Conservation (phyloP, 2,329 filamentous ascomycete species). For the Colletotrichum phormii region DNA sequence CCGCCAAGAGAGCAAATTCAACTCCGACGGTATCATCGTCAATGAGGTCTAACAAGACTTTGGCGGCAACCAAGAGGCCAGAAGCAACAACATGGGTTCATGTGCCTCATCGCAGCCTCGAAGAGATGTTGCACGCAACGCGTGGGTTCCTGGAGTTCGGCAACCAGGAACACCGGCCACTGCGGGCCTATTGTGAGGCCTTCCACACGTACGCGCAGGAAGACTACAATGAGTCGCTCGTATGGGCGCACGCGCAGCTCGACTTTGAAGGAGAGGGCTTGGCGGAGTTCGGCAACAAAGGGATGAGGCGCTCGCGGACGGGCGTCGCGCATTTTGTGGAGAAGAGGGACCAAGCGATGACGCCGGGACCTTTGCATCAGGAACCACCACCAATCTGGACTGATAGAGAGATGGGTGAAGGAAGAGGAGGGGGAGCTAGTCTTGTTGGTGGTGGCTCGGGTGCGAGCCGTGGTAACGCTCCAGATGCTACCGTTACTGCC, state of each 20-base stretch:
- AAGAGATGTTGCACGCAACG: slow-evolving; percentile 18
- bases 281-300: slow-evolving; percentile 15
- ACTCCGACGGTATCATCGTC: neutral
- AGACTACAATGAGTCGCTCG: neutral
- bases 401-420: neutral
- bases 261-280: slow-evolving; percentile 2
- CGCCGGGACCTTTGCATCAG: slow-evolving; percentile 16
- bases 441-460: neutral
- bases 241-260: slow-evolving; percentile 10
- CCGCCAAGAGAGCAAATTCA: neutral
- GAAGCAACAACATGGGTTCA: neutral
- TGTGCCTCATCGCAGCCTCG: slow-evolving; percentile 17
- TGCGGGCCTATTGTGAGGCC: slow-evolving; percentile 8
- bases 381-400: neutral
- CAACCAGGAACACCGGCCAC: neutral
- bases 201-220: slow-evolving; percentile 7
- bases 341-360: slow-evolving; percentile 20
- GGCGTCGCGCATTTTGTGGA: slow-evolving; percentile 23
- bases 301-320: slow-evolving; percentile 27
- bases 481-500: neutral
- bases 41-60: neutral
- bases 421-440: no score
- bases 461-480: neutral
- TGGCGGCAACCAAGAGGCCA: neutral
- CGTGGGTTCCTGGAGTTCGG: neutral